These are phyloP conservation scores for Tetrastigma voinierianum DNA, from an alignment of 164 flowering plant genomes.

Conservation along the genomic window DNA sequence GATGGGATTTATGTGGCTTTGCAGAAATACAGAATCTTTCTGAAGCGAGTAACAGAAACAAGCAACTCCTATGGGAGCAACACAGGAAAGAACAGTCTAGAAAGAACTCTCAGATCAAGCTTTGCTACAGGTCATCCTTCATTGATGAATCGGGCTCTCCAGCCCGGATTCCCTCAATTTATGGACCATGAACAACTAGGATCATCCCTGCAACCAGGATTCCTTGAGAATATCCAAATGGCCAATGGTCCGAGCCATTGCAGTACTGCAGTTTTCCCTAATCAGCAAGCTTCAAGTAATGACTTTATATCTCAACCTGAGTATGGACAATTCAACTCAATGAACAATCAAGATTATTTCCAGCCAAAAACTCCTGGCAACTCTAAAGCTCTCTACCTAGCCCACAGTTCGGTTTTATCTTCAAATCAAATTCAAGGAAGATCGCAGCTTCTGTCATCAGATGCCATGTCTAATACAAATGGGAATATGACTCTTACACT, in stretches of 20 bases:
- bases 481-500: neutral
- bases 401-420: neutral
- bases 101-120: constrained; percentile 12
- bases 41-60: constrained; percentile 20
- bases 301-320: neutral
- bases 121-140: constrained; percentile 17
- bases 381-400: neutral
- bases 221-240: neutral
- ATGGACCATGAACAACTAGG: neutral
- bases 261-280: neutral
- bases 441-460: neutral
- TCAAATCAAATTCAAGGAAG: neutral
- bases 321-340: neutral
- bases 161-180: neutral
- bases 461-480: neutral
- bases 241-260: neutral
- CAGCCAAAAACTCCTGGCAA: neutral
- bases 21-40: constrained; percentile 39
- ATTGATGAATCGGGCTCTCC: neutral
- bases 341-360: neutral
- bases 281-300: neutral
- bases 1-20: neutral
- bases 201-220: constrained; percentile 4
- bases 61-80: neutral
- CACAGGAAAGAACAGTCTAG: neutral